phyloP scores from a whole-genome alignment of 768 basidiomycete species.

The Leccinum uliginosum region DNA sequence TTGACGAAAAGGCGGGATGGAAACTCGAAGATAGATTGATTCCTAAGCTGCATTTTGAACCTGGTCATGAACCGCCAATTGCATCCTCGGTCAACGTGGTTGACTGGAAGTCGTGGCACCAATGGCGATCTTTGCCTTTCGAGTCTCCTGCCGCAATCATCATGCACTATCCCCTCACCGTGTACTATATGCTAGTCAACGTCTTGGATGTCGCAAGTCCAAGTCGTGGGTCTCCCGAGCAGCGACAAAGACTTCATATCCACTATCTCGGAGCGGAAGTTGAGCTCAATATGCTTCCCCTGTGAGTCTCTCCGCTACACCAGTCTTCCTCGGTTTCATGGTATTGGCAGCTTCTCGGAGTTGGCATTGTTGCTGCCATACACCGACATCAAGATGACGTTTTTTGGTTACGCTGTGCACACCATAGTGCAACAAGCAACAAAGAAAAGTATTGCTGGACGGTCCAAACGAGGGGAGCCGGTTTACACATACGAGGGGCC shows the following conservation, averaged over 20 bases:
- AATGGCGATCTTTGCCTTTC: conserved; percentile 42
- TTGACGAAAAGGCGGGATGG: conserved; percentile 35
- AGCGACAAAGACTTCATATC: conserved; percentile 28
- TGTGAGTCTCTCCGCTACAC: conserved; percentile 27
- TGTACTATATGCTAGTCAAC: conserved; percentile 36
- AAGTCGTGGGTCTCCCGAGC: conserved; percentile 12
- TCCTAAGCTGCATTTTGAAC: conserved; percentile 30
- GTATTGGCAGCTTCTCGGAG: conserved; percentile 37
- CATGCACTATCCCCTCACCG: conserved; percentile 41
- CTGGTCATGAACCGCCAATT: conserved; percentile 24
- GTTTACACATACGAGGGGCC: conserved; percentile 37
- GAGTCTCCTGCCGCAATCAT: conserved; percentile 40
- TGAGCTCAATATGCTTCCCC: conserved; percentile 37
- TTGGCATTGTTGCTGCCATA: conserved; percentile 42
- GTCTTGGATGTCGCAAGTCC: conserved; percentile 31
- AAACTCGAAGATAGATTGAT: conserved; percentile 32
- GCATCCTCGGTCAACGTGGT: conserved; percentile 26
- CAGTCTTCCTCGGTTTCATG: neutral
- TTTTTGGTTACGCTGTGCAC: conserved; percentile 36
- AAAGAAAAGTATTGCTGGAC: conserved; percentile 30
- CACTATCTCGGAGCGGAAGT: conserved; percentile 39
- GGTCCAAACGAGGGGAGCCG: conserved; percentile 23
- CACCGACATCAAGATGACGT: conserved; percentile 40
- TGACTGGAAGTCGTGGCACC: conserved; percentile 43
- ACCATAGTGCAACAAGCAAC: conserved; percentile 30